Conservation (phyloP, 352 stramenopile genomes). For the Phytophthora sansomeana region DNA sequence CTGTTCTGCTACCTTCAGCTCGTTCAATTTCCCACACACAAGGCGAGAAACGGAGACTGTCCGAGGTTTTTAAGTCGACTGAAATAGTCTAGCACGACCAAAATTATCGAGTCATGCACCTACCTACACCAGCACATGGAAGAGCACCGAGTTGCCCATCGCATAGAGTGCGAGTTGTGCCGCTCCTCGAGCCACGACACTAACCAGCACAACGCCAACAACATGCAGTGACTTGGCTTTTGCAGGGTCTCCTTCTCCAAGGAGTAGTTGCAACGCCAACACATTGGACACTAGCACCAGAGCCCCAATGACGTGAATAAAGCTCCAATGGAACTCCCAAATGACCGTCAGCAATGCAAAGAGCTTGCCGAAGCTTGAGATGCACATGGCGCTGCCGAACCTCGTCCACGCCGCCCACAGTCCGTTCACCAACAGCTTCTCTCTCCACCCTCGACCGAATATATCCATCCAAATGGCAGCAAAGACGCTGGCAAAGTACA, state of each 20-base stretch:
- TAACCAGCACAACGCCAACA: constrained; percentile 48
- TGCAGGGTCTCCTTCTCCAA: constrained; percentile 56
- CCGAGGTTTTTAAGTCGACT: constrained; percentile 11
- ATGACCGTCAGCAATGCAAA: constrained; percentile 87
- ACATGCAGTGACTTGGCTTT: constrained; percentile 42
- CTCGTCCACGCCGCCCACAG: constrained; percentile 31
- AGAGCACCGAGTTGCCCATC: constrained; percentile 77
- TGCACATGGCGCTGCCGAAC: constrained; percentile 73
- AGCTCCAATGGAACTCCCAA: constrained; percentile 89
- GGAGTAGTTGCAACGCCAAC: constrained; percentile 72
- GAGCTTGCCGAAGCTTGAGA: constrained; percentile 87
- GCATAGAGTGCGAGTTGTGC: constrained; percentile 67
- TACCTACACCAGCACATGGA: constrained; percentile 73
- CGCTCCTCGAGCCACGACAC: constrained; percentile 47
- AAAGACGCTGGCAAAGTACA: constrained; percentile 65
- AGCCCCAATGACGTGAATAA: constrained; percentile 81
- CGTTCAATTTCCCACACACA: not conserved
- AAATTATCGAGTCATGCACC: constrained; percentile 24
- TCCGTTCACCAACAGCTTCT: constrained; percentile 31
- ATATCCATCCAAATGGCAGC: constrained; percentile 59
- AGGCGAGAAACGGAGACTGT: no score
- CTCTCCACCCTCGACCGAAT: constrained; percentile 59
- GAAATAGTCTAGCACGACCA: constrained; percentile 31
- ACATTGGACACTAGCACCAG: constrained; percentile 82
- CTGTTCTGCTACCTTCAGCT: constrained; percentile 7